Evolutionary conservation across 1,284 basidiomycete species (phyloP), one percentile per base, ranked within the genome.

Genomic region (Fistulina hepatica): DNA sequence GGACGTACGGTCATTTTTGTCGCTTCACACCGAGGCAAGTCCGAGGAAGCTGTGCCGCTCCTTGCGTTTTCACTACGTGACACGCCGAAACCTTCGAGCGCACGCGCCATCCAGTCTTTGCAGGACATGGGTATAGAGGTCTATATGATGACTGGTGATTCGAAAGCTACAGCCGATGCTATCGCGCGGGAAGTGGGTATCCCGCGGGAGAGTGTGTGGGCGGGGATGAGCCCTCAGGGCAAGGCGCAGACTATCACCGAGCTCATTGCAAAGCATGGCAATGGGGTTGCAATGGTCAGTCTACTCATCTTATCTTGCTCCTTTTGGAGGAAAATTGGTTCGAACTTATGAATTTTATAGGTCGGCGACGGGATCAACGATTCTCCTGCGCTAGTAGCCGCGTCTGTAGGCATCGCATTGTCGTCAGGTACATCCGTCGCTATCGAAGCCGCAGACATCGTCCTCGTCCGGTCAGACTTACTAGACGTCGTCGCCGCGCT

Each of bases 301-400:
- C 15, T 35, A 13, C 37, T 24, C 21, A 24, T 24, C 31, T 25
- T 20, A 33, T 5, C 11, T 24, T 32, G n/a, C n/a, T n/a, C n/a
- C n/a, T n/a, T n/a, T n/a, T n/a, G n/a, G n/a, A n/a, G n/a, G n/a
- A 11, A 10, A 20, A 8, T 36, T 37, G 19, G 40, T 21, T 20
- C 45, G 31, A 42, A 44, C 21, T 17, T 22, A 31, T 37, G 21
- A 31, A 11, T 34, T 34, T 34, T 37, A 26, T 44, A 92, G 90
- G 90, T 99, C 34, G 95, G 95, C 15, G 95, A 99, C 57, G 95
- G 95, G 13, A 95, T 98, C 64, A 98, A 99, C 58, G 95, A 99
- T 57, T 94, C 92, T 1, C 94, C 93, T 1, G 95, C 94, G 1
- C 78, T 98, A 2, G 93, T 94, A 12, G 88, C 86, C 2, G 89